A percentile compares a stretch with the other conserved stretches of the same genome.
Conservation (phyloP, 1,284 basidiomycete genomes). For the Fomes fomentarius region DNA sequence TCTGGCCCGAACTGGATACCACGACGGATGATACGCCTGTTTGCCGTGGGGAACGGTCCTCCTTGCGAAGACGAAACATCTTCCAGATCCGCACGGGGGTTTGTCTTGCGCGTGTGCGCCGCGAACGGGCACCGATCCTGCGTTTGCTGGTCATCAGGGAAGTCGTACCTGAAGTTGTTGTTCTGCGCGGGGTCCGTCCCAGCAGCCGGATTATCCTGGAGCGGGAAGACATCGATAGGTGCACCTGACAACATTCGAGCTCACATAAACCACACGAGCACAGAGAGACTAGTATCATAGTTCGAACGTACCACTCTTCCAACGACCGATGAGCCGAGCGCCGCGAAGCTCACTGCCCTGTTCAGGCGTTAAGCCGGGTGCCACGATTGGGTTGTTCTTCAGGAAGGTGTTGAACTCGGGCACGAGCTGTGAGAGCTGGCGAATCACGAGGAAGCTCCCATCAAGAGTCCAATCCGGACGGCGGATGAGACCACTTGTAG, state of each 20-base stretch:
- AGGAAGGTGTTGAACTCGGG: slow-evolving; percentile 59
- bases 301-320: slow-evolving; percentile 61
- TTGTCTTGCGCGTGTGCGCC: slow-evolving; percentile 58
- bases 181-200: slow-evolving; percentile 36
- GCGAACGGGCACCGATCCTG: slow-evolving; percentile 52
- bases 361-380: slow-evolving; percentile 39
- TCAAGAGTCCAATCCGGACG: slow-evolving; percentile 53
- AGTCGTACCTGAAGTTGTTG: slow-evolving; percentile 41
- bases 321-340: slow-evolving; percentile 57
- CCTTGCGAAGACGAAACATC: neutral
- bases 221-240: slow-evolving; percentile 40
- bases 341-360: slow-evolving; percentile 53
- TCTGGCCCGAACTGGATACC: slow-evolving; percentile 45
- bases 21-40: slow-evolving; percentile 36
- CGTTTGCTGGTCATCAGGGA: slow-evolving; percentile 33
- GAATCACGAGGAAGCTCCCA: slow-evolving; percentile 58
- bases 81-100: slow-evolving; percentile 42
- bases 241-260: slow-evolving; percentile 30
- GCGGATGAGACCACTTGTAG: slow-evolving; percentile 12
- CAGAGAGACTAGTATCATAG: neutral
- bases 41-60: no score
- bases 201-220: slow-evolving; percentile 36
- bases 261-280: neutral
- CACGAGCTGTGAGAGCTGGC: slow-evolving; percentile 57
- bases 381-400: slow-evolving; percentile 42